phyloP scores from a whole-genome alignment of 306 rosid species.

The cucumber (Cucumis sativus) region DNA sequence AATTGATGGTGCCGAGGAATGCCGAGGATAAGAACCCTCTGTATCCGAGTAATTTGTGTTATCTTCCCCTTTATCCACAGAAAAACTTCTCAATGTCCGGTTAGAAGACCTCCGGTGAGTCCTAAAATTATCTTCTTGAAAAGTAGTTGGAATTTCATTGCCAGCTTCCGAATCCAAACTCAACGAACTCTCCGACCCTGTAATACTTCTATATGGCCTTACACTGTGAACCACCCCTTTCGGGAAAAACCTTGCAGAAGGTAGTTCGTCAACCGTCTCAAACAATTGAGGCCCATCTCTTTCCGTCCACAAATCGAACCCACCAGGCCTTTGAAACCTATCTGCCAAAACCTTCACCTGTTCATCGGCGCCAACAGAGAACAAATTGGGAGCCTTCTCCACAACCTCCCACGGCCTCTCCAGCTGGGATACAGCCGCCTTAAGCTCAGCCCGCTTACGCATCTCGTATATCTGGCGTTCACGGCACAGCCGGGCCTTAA shows the following conservation, averaged over 20 bases:
- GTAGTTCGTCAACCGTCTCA: constrained; percentile 61
- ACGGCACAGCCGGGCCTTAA: constrained; percentile 70
- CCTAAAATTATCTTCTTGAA: constrained; percentile 8
- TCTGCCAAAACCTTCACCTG: constrained; percentile 86
- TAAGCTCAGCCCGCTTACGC: constrained; percentile 89
- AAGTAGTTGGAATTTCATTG: background rate
- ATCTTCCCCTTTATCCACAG: constrained; percentile 11
- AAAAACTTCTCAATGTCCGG: constrained; percentile 9
- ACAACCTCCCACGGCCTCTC: constrained; percentile 93
- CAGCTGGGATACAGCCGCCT: constrained; percentile 77
- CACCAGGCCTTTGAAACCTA: constrained; percentile 82
- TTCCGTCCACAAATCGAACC: constrained; percentile 79
- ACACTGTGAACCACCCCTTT: constrained; percentile 90
- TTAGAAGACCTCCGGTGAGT: constrained; percentile 6
- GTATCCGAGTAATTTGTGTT: background rate
- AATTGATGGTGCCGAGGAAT: background rate
- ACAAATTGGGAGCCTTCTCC: constrained; percentile 56
- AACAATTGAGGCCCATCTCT: constrained; percentile 76
- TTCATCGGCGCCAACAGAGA: constrained; percentile 69
- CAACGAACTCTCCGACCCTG: constrained; percentile 23
- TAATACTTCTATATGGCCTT: constrained; percentile 45
- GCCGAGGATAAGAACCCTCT: constrained; percentile 14
- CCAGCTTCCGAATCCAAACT: constrained; percentile 13
- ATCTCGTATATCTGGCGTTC: constrained; percentile 93
- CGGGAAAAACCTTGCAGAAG: constrained; percentile 83